phyloP scores from a whole-genome alignment of 2,329 filamentous ascomycete species.

The Cladosporium velox region DNA sequence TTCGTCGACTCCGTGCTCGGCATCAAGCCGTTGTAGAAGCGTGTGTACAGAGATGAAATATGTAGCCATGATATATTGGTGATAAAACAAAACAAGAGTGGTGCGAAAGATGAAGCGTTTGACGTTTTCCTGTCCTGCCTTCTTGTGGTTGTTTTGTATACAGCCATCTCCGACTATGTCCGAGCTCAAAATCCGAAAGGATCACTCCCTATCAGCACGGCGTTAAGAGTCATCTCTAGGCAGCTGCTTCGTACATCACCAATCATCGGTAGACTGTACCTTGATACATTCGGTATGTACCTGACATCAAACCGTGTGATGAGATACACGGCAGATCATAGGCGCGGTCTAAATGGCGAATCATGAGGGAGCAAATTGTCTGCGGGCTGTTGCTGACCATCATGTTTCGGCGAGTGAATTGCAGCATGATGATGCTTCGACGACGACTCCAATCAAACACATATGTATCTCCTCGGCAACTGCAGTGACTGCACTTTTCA shows the following conservation, averaged over 20 bases:
- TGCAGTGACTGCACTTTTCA: neutral
- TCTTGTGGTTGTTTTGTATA: neutral
- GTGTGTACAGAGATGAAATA: constrained; percentile 7
- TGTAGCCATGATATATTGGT: constrained; percentile 8
- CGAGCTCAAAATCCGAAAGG: constrained; percentile 2
- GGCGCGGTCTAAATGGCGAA: neutral
- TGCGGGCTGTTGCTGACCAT: neutral
- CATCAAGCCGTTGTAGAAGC: neutral
- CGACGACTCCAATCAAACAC: neutral
- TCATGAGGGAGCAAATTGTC: neutral
- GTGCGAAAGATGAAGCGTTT: neutral
- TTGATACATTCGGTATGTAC: neutral
- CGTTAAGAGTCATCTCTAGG: constrained; percentile 8
- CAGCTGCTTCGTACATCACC: constrained; percentile 1
- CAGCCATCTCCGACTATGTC: neutral
- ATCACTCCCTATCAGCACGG: constrained; percentile 4
- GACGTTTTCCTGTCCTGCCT: neutral
- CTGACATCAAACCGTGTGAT: neutral
- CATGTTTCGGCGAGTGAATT: too few relatives aligned
- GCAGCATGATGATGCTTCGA: neutral
- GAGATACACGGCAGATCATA: neutral
- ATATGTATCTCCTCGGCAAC: neutral
- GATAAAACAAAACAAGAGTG: neutral
- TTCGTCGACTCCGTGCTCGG: neutral
- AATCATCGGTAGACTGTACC: neutral